A percentile compares a stretch with the other conserved stretches of the same genome.
Conservation (phyloP, 2,329 filamentous ascomycete species). For the Alternaria gansuensis region DNA sequence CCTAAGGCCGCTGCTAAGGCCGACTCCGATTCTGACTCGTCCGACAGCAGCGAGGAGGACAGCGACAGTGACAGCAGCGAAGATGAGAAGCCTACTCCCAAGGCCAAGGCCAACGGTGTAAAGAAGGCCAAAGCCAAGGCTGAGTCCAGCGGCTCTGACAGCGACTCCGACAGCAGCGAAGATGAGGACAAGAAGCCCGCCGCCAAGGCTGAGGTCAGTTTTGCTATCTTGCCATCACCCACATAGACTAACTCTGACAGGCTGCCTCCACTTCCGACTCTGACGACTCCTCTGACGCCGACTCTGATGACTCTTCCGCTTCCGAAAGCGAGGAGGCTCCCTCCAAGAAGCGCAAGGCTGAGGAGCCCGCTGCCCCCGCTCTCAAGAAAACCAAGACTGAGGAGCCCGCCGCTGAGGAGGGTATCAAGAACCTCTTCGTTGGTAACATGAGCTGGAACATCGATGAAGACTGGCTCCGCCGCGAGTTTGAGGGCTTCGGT, state of each 20-base stretch:
- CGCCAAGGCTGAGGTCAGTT: slow-evolving; percentile 48
- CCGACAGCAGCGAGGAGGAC: slow-evolving; percentile 38
- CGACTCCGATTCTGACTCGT: slow-evolving; percentile 46
- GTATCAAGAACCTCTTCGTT: slow-evolving; percentile 78
- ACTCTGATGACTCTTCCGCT: slow-evolving; percentile 48
- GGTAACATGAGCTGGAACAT: slow-evolving; percentile 92
- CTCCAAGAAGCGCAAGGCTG: slow-evolving; percentile 74
- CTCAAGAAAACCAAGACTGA: slow-evolving; percentile 76
- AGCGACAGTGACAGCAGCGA: slow-evolving; percentile 42
- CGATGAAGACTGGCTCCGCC: slow-evolving; percentile 80
- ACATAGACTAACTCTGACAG: slow-evolving; percentile 31
- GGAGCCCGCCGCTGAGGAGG: slow-evolving; percentile 54
- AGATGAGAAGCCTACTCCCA: slow-evolving; percentile 40
- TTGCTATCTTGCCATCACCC: neutral
- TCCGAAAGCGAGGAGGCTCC: slow-evolving; percentile 51
- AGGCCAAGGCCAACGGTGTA: slow-evolving; percentile 44
- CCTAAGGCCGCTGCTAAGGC: slow-evolving; percentile 50
- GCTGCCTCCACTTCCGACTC: slow-evolving; percentile 35
- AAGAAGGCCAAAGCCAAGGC: slow-evolving; percentile 48
- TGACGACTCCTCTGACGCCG: slow-evolving; percentile 44
- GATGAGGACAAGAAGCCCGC: slow-evolving; percentile 43
- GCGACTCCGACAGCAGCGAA: slow-evolving; percentile 37
- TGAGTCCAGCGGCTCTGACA: slow-evolving; percentile 50
- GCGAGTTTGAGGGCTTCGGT: slow-evolving; percentile 82
- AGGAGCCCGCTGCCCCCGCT: slow-evolving; percentile 60